Evolutionary conservation across 148 eudicot genomes (phyloP), one percentile per base, ranked within the genome.

Genomic region (Chenopodium suecicum): DNA sequence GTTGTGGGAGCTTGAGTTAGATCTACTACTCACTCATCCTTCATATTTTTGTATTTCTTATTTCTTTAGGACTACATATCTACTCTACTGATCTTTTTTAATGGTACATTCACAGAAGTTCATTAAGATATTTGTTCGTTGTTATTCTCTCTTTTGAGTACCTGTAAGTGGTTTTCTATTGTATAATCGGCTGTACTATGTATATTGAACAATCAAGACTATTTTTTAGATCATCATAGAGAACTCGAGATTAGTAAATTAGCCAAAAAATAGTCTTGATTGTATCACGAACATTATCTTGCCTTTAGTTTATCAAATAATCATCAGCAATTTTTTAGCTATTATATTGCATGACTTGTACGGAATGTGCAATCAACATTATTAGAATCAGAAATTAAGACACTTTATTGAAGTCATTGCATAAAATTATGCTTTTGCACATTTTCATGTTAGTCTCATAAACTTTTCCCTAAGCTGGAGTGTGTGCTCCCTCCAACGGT

Each of bases 1-100:
- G 76, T 44, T 62, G 76, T 44, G 79, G 64, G 84, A 81, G 73
- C 78, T 78, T 74, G 65, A 81, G 80, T 81, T 56, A 63, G 83
- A 79, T 66, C 73, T 73, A 47, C 66, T 77, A 34, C 54, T 60
- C 27, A 23, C 66, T 63, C 46, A 25, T 52, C 77, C 63, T 76
- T 63, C 16, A 14, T 74, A 47, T 76, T 75, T 56, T 70, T 80
- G 70, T 69, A 68, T 63, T 80, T 47, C 47, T 80, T 46, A 74
- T 62, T 66, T 63, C 68, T 25, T 67, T 81, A 74, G 75, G 81
- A 20, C 56, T 73, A 47, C 74, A 20, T 71, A 44, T 75, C 47
- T 50, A 76, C 77, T 58, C 62, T 76, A 46, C 66, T 74, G 82
- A 83, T 83, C 75, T 56, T 67, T 6, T 54, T 70, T 47, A 73